Base-by-base conservation (phyloP, 2,329 filamentous ascomycete species). In the Pestalotiopsis sp. region DNA sequence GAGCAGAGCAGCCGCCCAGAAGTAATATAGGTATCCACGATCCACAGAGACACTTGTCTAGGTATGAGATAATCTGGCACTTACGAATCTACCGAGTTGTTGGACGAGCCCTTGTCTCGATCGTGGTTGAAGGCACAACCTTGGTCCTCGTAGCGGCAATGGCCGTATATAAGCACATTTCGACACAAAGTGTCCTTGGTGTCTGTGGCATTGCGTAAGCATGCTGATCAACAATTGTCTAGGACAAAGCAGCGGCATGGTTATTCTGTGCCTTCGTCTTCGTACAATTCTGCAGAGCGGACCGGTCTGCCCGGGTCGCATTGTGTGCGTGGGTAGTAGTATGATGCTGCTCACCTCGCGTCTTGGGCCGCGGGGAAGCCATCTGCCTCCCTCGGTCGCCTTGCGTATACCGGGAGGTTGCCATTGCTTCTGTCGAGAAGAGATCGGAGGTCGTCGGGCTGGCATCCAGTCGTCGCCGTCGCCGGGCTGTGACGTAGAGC, bases 41-140 rank as follows among this genome's bases (percentile, higher is more conserved):
- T 3, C 25, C 25, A 31, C 38, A 7, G 49, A 56, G 67, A 61
- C 13, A 23, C 61, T 11, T 31, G 25, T 2, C 63, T 36, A 61
- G 7, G 65, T 41, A 65, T 67, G 68, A 36, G 68, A 58, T 67
- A 12, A 31, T 39, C 45, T 17, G 23, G 39, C 61, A 77, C 77
- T 77, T 77, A 79, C 77, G 69, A 73, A 66, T 78, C 77, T 60
- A 69, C 68, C 20, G 75, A 74, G 63, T 74, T 36, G 31, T 36
- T 78, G 59, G 75, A 73, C 78, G 82, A 83, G 72, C 84, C 82
- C 80, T 91, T 94, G 74, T 89, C 86, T 69, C 90, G 88, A 73
- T 96, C 93, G 82, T 97, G 94, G 77, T 94, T 96, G 82, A 97
- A 97, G 73, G 92, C 90, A 82, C 94, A 97, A 82, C 93, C 94